Conservation (phyloP, 1,284 basidiomycete genomes). For the Ganoderma leucocontextum region DNA sequence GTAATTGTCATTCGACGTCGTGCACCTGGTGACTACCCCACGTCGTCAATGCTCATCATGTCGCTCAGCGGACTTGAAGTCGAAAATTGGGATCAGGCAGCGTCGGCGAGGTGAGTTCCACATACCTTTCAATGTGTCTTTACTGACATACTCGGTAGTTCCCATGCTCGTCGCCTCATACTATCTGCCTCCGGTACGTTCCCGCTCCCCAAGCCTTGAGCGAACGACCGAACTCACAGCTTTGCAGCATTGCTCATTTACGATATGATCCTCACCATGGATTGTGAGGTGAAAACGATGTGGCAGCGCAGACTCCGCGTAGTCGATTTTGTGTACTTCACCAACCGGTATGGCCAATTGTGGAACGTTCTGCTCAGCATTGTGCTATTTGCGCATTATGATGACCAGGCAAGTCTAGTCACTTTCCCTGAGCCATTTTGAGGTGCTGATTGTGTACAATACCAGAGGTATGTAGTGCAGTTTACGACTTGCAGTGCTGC, state of each 20-base stretch:
- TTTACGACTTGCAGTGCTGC: neutral
- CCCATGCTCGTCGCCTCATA: neutral
- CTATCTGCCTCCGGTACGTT: slow-evolving; percentile 1
- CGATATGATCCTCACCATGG: neutral
- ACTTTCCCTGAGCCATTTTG: neutral
- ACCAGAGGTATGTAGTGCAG: neutral
- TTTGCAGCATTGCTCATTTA: neutral
- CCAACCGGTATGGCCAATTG: neutral
- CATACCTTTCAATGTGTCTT: neutral
- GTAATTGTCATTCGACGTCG: neutral
- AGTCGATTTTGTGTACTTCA: neutral
- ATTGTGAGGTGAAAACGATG: neutral
- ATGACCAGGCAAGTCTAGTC: neutral
- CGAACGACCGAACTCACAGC: neutral
- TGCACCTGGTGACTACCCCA: neutral
- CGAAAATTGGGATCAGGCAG: neutral
- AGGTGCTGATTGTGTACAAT: neutral
- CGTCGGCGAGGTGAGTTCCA: neutral
- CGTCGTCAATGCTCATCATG: neutral
- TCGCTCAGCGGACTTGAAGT: neutral
- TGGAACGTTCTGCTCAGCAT: neutral
- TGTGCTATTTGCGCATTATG: neutral
- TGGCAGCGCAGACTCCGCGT: neutral
- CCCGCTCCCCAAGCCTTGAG: neutral
- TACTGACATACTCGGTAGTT: neutral